These are phyloP conservation scores for Pythium myriotylum DNA, from an alignment of 352 stramenopile genomes.

Conservation along the genomic window DNA sequence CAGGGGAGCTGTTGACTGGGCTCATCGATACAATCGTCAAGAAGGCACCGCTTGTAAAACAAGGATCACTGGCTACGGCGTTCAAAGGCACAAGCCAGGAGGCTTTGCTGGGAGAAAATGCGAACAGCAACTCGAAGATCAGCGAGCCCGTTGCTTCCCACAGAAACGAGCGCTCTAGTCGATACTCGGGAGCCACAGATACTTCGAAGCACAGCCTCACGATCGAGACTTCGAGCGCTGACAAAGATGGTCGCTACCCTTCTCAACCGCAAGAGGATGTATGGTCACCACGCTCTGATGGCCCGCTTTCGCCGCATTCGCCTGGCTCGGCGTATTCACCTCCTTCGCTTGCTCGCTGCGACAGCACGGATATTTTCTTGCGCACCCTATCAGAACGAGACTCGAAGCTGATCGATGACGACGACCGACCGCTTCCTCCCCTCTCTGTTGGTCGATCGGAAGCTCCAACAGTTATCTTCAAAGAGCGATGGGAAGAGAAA, in stretches of 20 bases:
- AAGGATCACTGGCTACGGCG: slow-evolving; percentile 23
- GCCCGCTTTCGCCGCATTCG: slow-evolving; percentile 52
- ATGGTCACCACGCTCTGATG: slow-evolving; percentile 71
- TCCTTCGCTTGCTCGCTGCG: slow-evolving; percentile 56
- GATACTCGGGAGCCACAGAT: slow-evolving; percentile 15
- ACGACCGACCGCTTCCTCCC: slow-evolving; percentile 42
- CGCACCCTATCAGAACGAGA: slow-evolving; percentile 71
- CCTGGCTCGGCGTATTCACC: slow-evolving; percentile 62
- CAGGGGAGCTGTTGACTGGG: slow-evolving; percentile 65
- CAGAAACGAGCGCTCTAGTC: slow-evolving; percentile 27
- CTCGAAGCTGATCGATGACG: slow-evolving; percentile 61
- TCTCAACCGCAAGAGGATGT: slow-evolving; percentile 19
- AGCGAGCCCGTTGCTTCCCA: not conserved
- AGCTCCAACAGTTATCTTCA: slow-evolving; percentile 87
- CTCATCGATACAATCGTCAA: slow-evolving; percentile 72
- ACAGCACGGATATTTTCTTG: slow-evolving; percentile 80
- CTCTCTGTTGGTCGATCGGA: slow-evolving; percentile 32
- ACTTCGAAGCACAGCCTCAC: slow-evolving; percentile 41
- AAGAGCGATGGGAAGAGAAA: slow-evolving; percentile 95
- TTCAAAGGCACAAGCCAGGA: slow-evolving; percentile 33
- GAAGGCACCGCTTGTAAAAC: slow-evolving; percentile 51
- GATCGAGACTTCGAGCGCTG: slow-evolving; percentile 45
- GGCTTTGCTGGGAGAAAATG: slow-evolving; percentile 29
- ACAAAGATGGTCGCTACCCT: slow-evolving; percentile 11
- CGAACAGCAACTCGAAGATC: not conserved